phyloP scores from a whole-genome alignment of 257 asterid genomes.

The Asclepias syriaca region DNA sequence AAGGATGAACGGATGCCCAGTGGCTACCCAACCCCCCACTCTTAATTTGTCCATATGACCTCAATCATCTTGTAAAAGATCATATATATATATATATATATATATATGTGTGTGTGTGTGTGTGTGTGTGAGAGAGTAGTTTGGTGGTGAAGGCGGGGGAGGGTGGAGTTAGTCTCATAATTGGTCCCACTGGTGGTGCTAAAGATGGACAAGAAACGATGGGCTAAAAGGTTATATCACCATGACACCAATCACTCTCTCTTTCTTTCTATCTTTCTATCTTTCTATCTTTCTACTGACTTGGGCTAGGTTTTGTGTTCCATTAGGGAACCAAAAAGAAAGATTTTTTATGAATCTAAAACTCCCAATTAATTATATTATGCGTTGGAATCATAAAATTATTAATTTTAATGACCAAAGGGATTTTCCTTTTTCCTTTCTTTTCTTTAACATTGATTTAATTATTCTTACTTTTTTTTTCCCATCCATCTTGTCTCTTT shows the following conservation, averaged over 20 bases:
- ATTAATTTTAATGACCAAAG: neutral
- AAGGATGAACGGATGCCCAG: neutral
- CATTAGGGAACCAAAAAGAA: constrained; percentile 37
- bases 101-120: too few species aligned
- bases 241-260: constrained; percentile 43
- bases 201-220: constrained; percentile 52
- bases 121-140: constrained; percentile 11
- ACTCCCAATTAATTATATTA: constrained; percentile 22
- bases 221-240: constrained; percentile 61
- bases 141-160: constrained; percentile 25
- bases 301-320: constrained; percentile 20
- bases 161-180: constrained; percentile 13
- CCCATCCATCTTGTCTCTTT: constrained; percentile 46
- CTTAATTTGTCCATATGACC: constrained; percentile 9
- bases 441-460: neutral
- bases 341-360: constrained; percentile 31
- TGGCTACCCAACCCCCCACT: neutral
- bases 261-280: constrained; percentile 16
- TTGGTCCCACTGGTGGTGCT: constrained; percentile 42
- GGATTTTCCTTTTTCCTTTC: neutral
- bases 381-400: constrained; percentile 24
- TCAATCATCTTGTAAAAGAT: constrained; percentile 34
- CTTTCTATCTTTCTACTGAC: constrained; percentile 3
- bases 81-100: too few species aligned
- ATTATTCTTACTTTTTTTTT: constrained; percentile 25